Base-by-base conservation (phyloP, 345 rosid species). In the Erysimum cheiranthoides region DNA sequence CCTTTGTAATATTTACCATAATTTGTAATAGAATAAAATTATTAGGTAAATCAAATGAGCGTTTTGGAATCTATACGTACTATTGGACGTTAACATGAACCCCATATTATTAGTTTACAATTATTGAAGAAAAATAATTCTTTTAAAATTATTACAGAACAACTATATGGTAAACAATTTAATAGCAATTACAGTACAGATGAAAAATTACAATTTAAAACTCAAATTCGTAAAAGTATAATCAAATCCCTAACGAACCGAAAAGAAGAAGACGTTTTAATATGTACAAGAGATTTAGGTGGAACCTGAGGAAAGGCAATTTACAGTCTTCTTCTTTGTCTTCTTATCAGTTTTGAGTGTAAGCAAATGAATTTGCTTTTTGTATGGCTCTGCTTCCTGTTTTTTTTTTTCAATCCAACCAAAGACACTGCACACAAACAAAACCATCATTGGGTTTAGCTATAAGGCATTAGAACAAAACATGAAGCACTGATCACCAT, bases 241-340 rank as follows among this genome's bases (percentile, higher is more conserved):
- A 31, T 13, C 17, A 32, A 64, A 21, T 43, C 16, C 10, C 58
- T 73, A 56, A 53, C 25, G 64, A 73, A 32, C 17, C 35, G 47
- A 3, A 40, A 34, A 71, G 18, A 5, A 7, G 8, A 21, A 21
- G 17, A 34, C 21, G 42, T 10, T 65, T 65, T 43, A 31, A 27
- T 73, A 74, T 56, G n/a, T 74, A 57, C 72, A 56, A 65, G 32
- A 25, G 14, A 45, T 46, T 56, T 34, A 66, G 56, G 8, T 65
- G 36, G 65, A 65, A 64, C 64, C 49, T 45, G 31, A 65, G 39
- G 53, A 65, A 54, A 34, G 10, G 57, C 47, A 56, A 66, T 74
- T 56, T 74, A 66, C 71, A 65, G 31, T 66, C 25, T 43, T 17
- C 68, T 38, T 61, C 69, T 61, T 13, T 66, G 34, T 38, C 58